A percentile compares a stretch with the other conserved stretches of the same genome.
phyloP scores from a whole-genome alignment of 78 protist species.

The Dictyostelium citrinum region DNA sequence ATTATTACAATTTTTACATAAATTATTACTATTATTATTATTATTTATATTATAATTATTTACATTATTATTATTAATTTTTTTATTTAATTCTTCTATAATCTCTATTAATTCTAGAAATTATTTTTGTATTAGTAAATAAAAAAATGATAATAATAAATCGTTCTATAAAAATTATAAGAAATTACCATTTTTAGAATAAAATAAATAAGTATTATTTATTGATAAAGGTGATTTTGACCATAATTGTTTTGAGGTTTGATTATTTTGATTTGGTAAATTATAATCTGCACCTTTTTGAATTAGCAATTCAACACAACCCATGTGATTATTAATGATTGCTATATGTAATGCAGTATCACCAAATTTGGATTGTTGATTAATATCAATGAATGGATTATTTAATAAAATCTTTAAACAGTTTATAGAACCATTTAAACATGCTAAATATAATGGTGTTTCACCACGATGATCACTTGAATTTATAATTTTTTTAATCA shows the following conservation, averaged over 20 bases:
- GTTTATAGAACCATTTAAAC: slow-evolving; percentile 1
- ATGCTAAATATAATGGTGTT: slow-evolving; percentile 37
- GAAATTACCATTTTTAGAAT: slow-evolving; percentile 5
- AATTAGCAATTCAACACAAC: slow-evolving; percentile 14
- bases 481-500: background rate
- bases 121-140: background rate
- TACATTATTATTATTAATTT: background rate
- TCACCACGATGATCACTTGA: slow-evolving; percentile 12
- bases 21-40: background rate
- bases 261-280: slow-evolving; percentile 7
- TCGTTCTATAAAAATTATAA: too few relatives aligned
- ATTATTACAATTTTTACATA: background rate
- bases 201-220: slow-evolving; percentile 11
- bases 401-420: slow-evolving; percentile 3
- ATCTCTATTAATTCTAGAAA: slow-evolving; percentile 9
- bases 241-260: slow-evolving; percentile 18
- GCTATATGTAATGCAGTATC: slow-evolving; percentile 56
- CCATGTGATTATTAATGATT: slow-evolving; percentile 4
- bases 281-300: slow-evolving; percentile 32
- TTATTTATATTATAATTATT: background rate
- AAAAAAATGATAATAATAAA: background rate
- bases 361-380: slow-evolving; percentile 26
- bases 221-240: background rate
- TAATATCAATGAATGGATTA: background rate
- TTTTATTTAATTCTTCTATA: background rate